A percentile compares a stretch with the other conserved stretches of the same genome.
phyloP scores from a whole-genome alignment of 352 stramenopile species.

The Phytophthora agathidicida region DNA sequence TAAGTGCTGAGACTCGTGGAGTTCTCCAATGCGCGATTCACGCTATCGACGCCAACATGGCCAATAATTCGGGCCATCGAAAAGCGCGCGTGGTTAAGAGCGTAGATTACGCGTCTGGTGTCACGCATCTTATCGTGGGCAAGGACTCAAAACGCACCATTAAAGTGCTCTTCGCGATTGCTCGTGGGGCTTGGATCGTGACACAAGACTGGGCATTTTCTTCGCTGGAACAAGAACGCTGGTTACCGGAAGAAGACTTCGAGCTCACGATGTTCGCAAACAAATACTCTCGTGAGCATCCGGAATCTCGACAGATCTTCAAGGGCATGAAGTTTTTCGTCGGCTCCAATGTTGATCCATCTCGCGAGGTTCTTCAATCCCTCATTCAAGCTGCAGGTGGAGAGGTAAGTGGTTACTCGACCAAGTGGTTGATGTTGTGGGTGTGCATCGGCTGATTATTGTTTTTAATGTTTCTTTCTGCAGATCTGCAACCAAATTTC shows the following conservation, averaged over 20 bases:
- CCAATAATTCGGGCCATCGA: constrained; percentile 49
- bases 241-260: constrained; percentile 72
- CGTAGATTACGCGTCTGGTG: constrained; percentile 65
- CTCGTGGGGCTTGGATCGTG: constrained; percentile 80
- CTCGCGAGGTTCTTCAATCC: constrained; percentile 72
- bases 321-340: constrained; percentile 73
- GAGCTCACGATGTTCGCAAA: constrained; percentile 63
- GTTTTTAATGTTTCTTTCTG: constrained; percentile 4
- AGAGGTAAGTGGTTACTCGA: constrained; percentile 51
- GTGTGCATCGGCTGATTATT: neutral
- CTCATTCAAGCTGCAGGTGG: constrained; percentile 77
- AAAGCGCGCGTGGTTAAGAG: constrained; percentile 84
- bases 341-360: constrained; percentile 72
- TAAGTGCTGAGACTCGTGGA: constrained; percentile 57
- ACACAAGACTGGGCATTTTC: constrained; percentile 81
- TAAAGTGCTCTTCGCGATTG: constrained; percentile 87
- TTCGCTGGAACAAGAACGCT: constrained; percentile 75
- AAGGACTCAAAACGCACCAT: constrained; percentile 76
- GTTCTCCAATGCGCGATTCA: constrained; percentile 82
- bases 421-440: constrained; percentile 1
- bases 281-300: constrained; percentile 47
- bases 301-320: constrained; percentile 66
- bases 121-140: constrained; percentile 82
- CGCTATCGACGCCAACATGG: constrained; percentile 73
- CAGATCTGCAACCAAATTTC: constrained; percentile 83